A percentile compares a stretch with the other conserved stretches of the same genome.
phyloP scores from a whole-genome alignment of 176 grass and related monocot species.

The Carex kokanica region DNA sequence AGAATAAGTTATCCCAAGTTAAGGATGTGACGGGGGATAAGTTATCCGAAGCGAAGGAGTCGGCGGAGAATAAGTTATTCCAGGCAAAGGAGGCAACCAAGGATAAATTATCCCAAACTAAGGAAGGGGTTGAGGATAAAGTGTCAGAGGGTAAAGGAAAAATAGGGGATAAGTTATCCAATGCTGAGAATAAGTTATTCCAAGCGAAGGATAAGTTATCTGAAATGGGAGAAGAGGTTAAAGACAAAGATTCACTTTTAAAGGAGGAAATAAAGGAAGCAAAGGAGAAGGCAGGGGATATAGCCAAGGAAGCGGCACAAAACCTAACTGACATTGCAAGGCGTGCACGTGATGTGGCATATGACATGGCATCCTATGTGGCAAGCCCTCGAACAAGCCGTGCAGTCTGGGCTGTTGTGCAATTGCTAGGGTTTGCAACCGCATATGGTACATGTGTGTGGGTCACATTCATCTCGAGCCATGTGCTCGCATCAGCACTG shows the following conservation, averaged over 20 bases:
- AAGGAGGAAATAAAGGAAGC: slow-evolving; percentile 29
- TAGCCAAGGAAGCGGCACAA: slow-evolving; percentile 8
- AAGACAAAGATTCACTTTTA: slow-evolving; percentile 18
- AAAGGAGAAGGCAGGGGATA: slow-evolving; percentile 29
- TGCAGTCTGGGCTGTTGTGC: slow-evolving; percentile 38
- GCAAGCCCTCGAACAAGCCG: slow-evolving; percentile 31
- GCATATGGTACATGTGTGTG: slow-evolving; percentile 68
- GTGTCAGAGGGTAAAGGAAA: slow-evolving; percentile 12
- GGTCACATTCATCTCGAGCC: slow-evolving; percentile 85
- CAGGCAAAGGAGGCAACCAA: slow-evolving; percentile 38
- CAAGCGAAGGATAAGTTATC: slow-evolving; percentile 31
- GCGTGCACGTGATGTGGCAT: slow-evolving; percentile 45
- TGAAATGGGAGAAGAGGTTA: slow-evolving; percentile 5
- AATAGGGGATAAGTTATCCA: slow-evolving; percentile 22
- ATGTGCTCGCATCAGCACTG: slow-evolving; percentile 50
- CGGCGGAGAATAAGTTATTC: slow-evolving; percentile 27
- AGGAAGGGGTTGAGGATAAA: slow-evolving; percentile 16
- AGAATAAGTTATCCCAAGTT: slow-evolving; percentile 14
- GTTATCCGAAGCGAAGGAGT: slow-evolving; percentile 10
- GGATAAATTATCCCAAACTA: slow-evolving; percentile 10
- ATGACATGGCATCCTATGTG: slow-evolving; percentile 38
- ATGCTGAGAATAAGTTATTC: slow-evolving; percentile 27
- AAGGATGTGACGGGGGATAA: slow-evolving; percentile 36
- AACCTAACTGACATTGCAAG: slow-evolving; percentile 59
- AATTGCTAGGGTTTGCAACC: slow-evolving; percentile 51